Base-by-base conservation (phyloP, 1,284 basidiomycete species). In the Trichosporon coremiiforme region DNA sequence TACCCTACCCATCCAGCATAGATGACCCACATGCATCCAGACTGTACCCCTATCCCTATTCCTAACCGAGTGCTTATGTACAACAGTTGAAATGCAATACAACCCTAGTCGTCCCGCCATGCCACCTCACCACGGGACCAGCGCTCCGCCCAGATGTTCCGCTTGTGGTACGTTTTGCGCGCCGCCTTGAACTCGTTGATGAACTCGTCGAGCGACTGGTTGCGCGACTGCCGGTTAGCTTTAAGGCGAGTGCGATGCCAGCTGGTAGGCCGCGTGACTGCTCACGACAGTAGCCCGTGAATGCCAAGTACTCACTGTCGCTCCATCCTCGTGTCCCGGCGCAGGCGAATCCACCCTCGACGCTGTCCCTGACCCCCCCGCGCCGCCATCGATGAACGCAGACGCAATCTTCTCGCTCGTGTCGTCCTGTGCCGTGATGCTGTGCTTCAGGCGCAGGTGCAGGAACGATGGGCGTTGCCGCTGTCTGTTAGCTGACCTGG, bases 341-440 rank as follows among this genome's bases (percentile, higher is more conserved):
- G 79, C 77, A 7, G 86, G 86, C 70, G 78, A 82, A 68, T 78
- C 79, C 53, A 80, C 77, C 60, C 85, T 68, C 20, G 78, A 80
- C 29, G 57, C 73, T 17, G 66, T 65, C 22, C 45, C 68, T 41
- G 68, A 76, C 35, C 82, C 78, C 22, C 82, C 74, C 1, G 83
- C 77, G 2, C 85, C 82, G 0, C 87, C 87, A 63, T 92, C 90
- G 36, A 95, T 88, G 78, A 97, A 95, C 0, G 88, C 84, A 17
- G 89, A 88, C 0, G 93, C 93, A 31, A 95, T 84, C 6, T 89
- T 86, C 81, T 98, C 95, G 1, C 93, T 94, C 17, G 87, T 83
- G 71, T 94, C 93, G 75, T 98, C 95, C 82, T 95, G 94, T 25
- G 91, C 90, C 0, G 90, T 92, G 10, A 91, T 90, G 25, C 93